Evolutionary conservation across 2,329 filamentous ascomycete species (phyloP).

Genomic region (Pyricularia pennisetigena): DNA sequence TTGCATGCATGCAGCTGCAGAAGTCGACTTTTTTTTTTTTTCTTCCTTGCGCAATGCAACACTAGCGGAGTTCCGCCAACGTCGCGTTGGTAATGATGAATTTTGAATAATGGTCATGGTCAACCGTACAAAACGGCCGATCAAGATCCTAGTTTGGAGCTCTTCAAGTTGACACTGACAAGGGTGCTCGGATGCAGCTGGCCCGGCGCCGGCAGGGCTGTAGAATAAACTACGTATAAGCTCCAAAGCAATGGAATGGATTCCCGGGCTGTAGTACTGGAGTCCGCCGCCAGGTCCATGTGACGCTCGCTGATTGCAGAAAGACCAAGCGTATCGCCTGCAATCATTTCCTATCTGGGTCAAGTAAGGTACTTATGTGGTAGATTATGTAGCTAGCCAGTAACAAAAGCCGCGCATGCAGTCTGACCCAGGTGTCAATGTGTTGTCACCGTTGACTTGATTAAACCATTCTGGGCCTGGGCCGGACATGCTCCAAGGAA

Average conservation of each 20-base stretch:
- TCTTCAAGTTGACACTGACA: neutral
- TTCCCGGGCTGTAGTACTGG: no score
- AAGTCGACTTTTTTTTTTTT: neutral
- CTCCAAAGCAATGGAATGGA: neutral
- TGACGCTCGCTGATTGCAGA: neutral
- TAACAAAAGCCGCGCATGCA: neutral
- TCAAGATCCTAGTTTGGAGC: neutral
- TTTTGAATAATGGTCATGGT: neutral
- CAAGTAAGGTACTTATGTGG: neutral
- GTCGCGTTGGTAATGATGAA: neutral
- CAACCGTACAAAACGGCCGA: neutral
- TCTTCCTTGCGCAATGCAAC: neutral
- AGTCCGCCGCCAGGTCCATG: neutral
- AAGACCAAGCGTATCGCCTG: neutral
- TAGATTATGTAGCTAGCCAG: no score
- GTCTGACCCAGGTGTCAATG: neutral
- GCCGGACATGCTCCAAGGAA: neutral
- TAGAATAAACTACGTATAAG: neutral
- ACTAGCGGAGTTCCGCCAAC: neutral
- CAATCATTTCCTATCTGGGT: neutral
- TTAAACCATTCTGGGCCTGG: neutral
- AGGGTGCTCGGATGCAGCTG: neutral
- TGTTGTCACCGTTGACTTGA: neutral
- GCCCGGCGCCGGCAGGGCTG: neutral
- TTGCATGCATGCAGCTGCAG: neutral